Evolutionary conservation across 371 early-diverging fungal species (phyloP).

Genomic region (Mycotypha africana): DNA sequence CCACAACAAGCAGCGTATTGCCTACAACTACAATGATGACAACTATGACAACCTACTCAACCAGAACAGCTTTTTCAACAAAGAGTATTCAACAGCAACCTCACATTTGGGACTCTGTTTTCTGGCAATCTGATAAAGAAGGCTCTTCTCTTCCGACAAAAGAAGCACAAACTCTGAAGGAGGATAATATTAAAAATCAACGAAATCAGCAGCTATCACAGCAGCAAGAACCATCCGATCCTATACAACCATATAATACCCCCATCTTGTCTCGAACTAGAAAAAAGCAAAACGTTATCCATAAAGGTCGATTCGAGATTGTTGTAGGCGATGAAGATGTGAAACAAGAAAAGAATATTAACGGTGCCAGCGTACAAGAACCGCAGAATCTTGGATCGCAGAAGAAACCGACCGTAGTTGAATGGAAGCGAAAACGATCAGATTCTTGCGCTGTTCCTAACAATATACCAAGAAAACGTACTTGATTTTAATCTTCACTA

Average conservation of each 20-base stretch:
- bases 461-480: too few relatives aligned
- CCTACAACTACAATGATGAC: background rate
- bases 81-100: slow-evolving; percentile 11
- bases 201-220: slow-evolving; percentile 1
- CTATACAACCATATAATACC: slow-evolving; percentile 6
- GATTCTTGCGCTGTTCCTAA: slow-evolving; percentile 12
- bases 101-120: slow-evolving; percentile 42
- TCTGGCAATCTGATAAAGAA: slow-evolving; percentile 28
- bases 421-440: slow-evolving; percentile 42
- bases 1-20: background rate
- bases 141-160: too few relatives aligned
- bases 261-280: slow-evolving; percentile 10
- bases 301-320: slow-evolving; percentile 40
- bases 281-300: too few relatives aligned
- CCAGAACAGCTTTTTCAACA: slow-evolving; percentile 16
- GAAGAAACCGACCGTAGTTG: too few relatives aligned
- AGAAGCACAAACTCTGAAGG: too few relatives aligned
- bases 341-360: too few relatives aligned
- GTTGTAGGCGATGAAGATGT: slow-evolving; percentile 25
- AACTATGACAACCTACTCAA: slow-evolving; percentile 20
- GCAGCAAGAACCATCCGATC: background rate
- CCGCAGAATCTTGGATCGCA: slow-evolving; percentile 23
- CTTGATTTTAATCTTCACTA: too few relatives aligned
- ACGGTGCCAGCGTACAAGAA: slow-evolving; percentile 21
- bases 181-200: background rate